These are phyloP conservation scores for Phlegmacium glaucopus DNA, from an alignment of 768 basidiomycete genomes.

Conservation along the genomic window DNA sequence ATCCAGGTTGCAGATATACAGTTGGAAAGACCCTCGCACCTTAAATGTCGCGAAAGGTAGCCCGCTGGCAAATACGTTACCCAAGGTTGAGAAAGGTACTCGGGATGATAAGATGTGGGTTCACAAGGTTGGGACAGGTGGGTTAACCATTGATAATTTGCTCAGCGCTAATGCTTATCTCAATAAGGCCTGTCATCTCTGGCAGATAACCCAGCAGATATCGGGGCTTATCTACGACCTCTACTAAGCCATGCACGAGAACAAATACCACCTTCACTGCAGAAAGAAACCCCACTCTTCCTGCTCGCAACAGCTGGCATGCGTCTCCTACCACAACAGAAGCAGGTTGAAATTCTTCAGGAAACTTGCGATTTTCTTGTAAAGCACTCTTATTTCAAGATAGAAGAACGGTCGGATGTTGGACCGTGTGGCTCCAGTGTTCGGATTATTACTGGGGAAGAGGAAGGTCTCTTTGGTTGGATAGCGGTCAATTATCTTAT, in stretches of 20 bases:
- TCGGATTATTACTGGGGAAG: conserved; percentile 94
- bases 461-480: conserved; percentile 98
- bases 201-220: conserved; percentile 60
- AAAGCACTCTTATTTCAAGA: conserved; percentile 72
- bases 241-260: conserved; percentile 79
- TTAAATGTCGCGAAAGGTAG: conserved; percentile 47
- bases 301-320: conserved; percentile 96
- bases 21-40: conserved; percentile 82
- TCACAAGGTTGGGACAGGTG: conserved; percentile 90
- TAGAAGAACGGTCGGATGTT: conserved; percentile 58
- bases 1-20: conserved; percentile 93
- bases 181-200: conserved; percentile 82
- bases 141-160: conserved; percentile 25
- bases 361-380: conserved; percentile 76
- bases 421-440: conserved; percentile 93
- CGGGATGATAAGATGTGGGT: conserved; percentile 81
- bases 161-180: neutral
- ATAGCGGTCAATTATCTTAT: conserved; percentile 98
- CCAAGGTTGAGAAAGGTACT: conserved; percentile 91
- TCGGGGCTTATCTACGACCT: conserved; percentile 77
- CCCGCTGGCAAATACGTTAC: conserved; percentile 54
- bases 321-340: conserved; percentile 72
- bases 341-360: conserved; percentile 71
- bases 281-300: conserved; percentile 85
- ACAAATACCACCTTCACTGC: conserved; percentile 83